Conservation (phyloP, 1,284 basidiomycete genomes). For the Apiotrichum veenhuisii region DNA sequence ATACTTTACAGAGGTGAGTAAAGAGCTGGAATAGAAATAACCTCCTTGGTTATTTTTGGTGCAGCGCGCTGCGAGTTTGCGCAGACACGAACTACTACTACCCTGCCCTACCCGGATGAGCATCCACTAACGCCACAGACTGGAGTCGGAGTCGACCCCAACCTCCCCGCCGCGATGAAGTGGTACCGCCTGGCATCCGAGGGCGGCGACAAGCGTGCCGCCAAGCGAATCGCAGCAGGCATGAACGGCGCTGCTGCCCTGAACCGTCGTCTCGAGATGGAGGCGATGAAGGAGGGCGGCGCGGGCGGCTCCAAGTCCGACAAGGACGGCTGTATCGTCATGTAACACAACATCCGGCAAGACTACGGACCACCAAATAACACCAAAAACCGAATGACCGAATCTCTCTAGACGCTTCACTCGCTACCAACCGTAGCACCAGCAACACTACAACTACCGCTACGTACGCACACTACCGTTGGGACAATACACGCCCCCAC, state of each 20-base stretch:
- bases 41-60: too few relatives aligned
- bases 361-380: too few relatives aligned
- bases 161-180: constrained; percentile 63
- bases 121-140: constrained; percentile 50
- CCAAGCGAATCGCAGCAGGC: constrained; percentile 63
- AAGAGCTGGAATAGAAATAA: too few relatives aligned
- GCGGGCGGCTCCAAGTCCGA: constrained; percentile 48
- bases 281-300: constrained; percentile 41
- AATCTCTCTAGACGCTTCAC: too few relatives aligned
- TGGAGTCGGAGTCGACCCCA: constrained; percentile 73
- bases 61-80: too few relatives aligned
- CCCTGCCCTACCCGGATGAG: too few relatives aligned
- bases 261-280: constrained; percentile 44
- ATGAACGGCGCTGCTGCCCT: constrained; percentile 30
- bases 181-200: constrained; percentile 91
- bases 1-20: constrained; percentile 81
- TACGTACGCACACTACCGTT: too few relatives aligned
- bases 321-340: constrained; percentile 68
- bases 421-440: too few relatives aligned
- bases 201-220: constrained; percentile 90
- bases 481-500: too few relatives aligned
- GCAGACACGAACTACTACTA: too few relatives aligned
- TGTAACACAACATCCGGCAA: constrained; percentile 59
- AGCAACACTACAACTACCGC: too few relatives aligned
- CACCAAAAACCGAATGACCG: too few relatives aligned